These are phyloP conservation scores for Pichia sorboxylosa DNA, from an alignment of 1,139 yeast species.

Conservation along the genomic window DNA sequence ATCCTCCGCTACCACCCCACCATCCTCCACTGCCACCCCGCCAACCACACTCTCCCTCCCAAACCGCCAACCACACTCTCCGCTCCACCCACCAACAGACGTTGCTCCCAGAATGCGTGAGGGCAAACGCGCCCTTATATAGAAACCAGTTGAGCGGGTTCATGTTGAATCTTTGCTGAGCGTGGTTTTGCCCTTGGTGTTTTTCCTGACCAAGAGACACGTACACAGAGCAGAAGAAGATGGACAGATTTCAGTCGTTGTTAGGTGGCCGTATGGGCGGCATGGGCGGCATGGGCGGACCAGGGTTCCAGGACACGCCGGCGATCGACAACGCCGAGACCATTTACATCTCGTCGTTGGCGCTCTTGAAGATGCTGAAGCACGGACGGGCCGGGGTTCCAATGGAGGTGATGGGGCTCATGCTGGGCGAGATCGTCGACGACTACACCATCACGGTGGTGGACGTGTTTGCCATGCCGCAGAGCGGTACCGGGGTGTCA, in stretches of 20 bases:
- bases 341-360: conserved; percentile 90
- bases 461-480: conserved; percentile 99
- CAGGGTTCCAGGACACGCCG: conserved; percentile 44
- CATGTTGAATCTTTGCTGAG: too few species aligned
- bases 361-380: conserved; percentile 88
- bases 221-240: too few species aligned
- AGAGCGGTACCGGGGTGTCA: conserved; percentile 95
- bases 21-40: too few species aligned
- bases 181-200: too few species aligned
- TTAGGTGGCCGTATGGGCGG: conserved; percentile 24
- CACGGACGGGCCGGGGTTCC: conserved; percentile 99
- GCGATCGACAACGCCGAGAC: conserved; percentile 93
- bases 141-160: too few species aligned
- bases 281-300: conserved; percentile 18
- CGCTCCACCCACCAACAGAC: too few species aligned
- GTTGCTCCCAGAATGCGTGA: too few species aligned
- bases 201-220: too few species aligned
- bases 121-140: too few species aligned
- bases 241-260: conserved; percentile 20
- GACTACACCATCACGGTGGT: conserved; percentile 95
- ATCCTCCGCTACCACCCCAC: too few species aligned
- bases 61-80: too few species aligned
- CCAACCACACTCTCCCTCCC: too few species aligned
- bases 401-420: conserved; percentile 99
- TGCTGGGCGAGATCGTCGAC: conserved; percentile 97